Percentiles rank a stretch among this genome's conserved stretches.
These are phyloP conservation scores for Arthrinium puccinioides DNA, from an alignment of 2,329 filamentous ascomycete species.

Conservation along the genomic window DNA sequence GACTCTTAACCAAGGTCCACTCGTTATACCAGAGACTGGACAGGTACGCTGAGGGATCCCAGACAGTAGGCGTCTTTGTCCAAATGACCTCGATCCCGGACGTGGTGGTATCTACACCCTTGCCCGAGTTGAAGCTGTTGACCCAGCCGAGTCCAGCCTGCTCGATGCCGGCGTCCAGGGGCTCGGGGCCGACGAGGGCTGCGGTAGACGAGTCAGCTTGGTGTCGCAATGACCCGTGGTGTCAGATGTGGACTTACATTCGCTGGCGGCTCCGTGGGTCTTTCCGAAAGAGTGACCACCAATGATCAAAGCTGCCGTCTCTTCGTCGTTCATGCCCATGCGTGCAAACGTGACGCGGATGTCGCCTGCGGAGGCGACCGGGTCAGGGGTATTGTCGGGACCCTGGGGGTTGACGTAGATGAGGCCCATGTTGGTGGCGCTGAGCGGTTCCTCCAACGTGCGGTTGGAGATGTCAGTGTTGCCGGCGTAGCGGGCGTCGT, in stretches of 20 bases:
- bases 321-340: constrained; percentile 80
- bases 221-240: too few relatives aligned
- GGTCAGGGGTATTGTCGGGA: constrained; percentile 65
- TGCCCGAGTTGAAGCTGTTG: constrained; percentile 57
- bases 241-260: background rate
- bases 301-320: constrained; percentile 72
- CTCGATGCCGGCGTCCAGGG: constrained; percentile 56
- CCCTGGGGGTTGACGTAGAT: constrained; percentile 81
- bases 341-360: constrained; percentile 69
- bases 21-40: constrained; percentile 73
- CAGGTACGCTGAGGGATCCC: constrained; percentile 54
- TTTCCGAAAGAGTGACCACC: constrained; percentile 77
- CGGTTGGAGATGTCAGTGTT: constrained; percentile 45
- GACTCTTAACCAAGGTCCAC: constrained; percentile 70
- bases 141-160: constrained; percentile 67
- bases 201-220: constrained; percentile 16
- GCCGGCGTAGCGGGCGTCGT: constrained; percentile 58
- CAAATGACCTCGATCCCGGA: constrained; percentile 73
- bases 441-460: constrained; percentile 61
- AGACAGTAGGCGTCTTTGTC: constrained; percentile 69
- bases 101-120: constrained; percentile 67
- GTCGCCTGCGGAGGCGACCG: constrained; percentile 60
- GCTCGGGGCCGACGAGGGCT: constrained; percentile 60
- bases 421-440: constrained; percentile 64
- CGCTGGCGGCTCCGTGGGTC: constrained; percentile 65